Evolutionary conservation across 305 asterid species (phyloP).

Genomic region (Fraxinus nigra): DNA sequence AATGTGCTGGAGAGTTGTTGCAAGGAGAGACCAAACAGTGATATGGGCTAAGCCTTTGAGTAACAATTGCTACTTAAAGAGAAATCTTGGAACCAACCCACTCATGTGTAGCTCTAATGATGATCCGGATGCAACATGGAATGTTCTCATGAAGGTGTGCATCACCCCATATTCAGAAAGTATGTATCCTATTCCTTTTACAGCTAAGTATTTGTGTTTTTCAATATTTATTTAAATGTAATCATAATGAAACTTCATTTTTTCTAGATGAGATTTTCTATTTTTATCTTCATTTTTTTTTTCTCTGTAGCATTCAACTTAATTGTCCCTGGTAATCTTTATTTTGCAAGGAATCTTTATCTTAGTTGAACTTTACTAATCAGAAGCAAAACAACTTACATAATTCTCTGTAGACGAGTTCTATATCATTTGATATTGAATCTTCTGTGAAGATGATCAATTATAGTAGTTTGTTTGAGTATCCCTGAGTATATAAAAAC

Average conservation of each 20-base stretch:
- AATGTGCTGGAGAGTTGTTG: conserved; percentile 94
- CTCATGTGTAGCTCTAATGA: conserved; percentile 65
- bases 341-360: background rate
- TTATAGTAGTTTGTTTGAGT: background rate
- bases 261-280: background rate
- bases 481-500: background rate
- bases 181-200: conserved; percentile 35
- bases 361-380: background rate
- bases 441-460: background rate
- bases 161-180: conserved; percentile 77
- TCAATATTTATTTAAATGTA: background rate
- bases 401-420: background rate
- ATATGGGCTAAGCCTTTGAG: conserved; percentile 87
- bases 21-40: conserved; percentile 77
- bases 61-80: conserved; percentile 72
- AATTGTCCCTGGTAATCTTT: background rate
- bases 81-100: conserved; percentile 61
- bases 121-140: conserved; percentile 84
- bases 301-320: background rate
- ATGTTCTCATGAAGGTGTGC: conserved; percentile 86
- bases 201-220: background rate
- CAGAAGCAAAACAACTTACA: background rate
- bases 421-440: background rate
- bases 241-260: background rate
- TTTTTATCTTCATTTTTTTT: background rate